These are phyloP conservation scores for Apiotrichum gamsii DNA, from an alignment of 1,284 basidiomycete genomes.

Conservation along the genomic window DNA sequence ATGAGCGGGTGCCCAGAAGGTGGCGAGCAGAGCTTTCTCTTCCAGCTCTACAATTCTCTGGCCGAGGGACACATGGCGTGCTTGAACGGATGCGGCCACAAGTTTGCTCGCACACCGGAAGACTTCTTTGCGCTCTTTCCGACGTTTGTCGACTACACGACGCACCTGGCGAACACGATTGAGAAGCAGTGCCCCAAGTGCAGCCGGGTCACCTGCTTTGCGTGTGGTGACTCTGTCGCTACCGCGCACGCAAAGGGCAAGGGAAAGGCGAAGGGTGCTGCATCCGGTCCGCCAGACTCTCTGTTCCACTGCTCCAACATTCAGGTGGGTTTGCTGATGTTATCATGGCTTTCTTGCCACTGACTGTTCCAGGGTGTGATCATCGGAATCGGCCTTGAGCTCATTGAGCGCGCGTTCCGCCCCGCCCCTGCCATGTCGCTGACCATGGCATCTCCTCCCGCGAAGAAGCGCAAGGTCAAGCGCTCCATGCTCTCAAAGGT, in stretches of 20 bases:
- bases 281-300: slow-evolving; percentile 54
- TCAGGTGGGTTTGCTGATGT: slow-evolving; percentile 40
- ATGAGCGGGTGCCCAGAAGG: slow-evolving; percentile 93
- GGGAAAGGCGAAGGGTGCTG: slow-evolving; percentile 13
- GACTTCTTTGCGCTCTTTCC: slow-evolving; percentile 73
- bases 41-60: slow-evolving; percentile 70
- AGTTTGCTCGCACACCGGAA: slow-evolving; percentile 56
- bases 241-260: slow-evolving; percentile 9
- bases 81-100: slow-evolving; percentile 63
- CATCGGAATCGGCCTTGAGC: slow-evolving; percentile 70
- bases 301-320: slow-evolving; percentile 81
- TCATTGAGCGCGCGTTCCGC: slow-evolving; percentile 32
- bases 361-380: slow-evolving; percentile 61
- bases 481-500: not conserved
- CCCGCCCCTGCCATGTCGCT: too few relatives aligned
- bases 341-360: not conserved
- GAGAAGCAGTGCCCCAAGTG: slow-evolving; percentile 61
- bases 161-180: slow-evolving; percentile 57
- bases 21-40: slow-evolving; percentile 76
- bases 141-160: slow-evolving; percentile 63
- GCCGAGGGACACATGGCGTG: slow-evolving; percentile 60
- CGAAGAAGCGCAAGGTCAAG: slow-evolving; percentile 47
- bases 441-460: too few relatives aligned
- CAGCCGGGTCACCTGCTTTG: slow-evolving; percentile 64
- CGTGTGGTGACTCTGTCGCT: slow-evolving; percentile 62